Conservation (phyloP, 2,329 filamentous ascomycete genomes). For the Aschersonia sp. region DNA sequence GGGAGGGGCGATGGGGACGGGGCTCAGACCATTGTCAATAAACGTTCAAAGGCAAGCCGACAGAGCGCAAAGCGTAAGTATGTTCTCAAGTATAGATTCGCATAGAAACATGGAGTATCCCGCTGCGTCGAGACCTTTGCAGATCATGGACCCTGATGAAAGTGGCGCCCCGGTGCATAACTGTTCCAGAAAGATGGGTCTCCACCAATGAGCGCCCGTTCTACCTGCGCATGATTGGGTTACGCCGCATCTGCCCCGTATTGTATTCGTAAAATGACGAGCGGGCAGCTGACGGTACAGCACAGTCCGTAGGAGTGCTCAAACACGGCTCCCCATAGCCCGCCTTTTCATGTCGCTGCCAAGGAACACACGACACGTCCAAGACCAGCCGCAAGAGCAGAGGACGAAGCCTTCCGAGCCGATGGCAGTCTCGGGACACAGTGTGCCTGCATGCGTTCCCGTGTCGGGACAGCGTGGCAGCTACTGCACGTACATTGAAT, state of each 20-base stretch:
- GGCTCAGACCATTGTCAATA: not conserved
- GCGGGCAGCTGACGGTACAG: not conserved
- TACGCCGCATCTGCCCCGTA: not conserved
- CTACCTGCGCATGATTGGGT: not conserved
- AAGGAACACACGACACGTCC: no score
- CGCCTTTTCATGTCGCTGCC: no score
- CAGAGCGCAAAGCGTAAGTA: not conserved
- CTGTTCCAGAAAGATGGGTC: slow-evolving; percentile 1
- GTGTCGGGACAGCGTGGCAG: not conserved
- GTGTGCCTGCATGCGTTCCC: not conserved
- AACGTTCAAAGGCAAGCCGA: not conserved
- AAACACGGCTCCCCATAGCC: not conserved
- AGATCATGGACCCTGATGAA: not conserved
- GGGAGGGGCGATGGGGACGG: not conserved
- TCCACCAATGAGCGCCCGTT: not conserved
- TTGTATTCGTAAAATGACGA: not conserved
- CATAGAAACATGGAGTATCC: no score
- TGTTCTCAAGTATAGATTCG: no score
- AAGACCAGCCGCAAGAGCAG: no score
- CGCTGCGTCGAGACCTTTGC: not conserved
- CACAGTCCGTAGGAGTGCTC: not conserved
- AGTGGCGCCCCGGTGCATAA: not conserved
- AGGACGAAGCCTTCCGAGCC: no score
- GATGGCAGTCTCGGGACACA: no score
- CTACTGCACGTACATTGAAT: not conserved